A percentile compares a stretch with the other conserved stretches of the same genome.
Conservation (phyloP, 441 rosid species). For the Pelargonium citronellum region DNA sequence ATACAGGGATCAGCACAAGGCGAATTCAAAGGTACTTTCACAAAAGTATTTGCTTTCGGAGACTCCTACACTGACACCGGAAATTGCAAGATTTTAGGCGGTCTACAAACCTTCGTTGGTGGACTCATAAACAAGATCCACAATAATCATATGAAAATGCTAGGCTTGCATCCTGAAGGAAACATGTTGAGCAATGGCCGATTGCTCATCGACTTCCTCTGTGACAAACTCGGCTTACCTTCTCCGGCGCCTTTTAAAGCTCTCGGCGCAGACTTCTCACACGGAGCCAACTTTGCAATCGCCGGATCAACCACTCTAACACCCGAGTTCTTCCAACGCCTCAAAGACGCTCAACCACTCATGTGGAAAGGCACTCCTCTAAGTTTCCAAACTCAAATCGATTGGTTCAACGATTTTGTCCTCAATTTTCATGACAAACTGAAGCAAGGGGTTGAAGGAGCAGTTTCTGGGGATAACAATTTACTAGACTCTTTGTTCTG, state of each 20-base stretch:
- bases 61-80: neutral
- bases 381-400: constrained; percentile 24
- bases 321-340: constrained; percentile 14
- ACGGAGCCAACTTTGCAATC: constrained; percentile 40
- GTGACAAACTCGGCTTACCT: constrained; percentile 32
- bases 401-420: constrained; percentile 34
- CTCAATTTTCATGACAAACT: neutral
- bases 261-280: constrained; percentile 15
- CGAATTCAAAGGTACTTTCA: neutral
- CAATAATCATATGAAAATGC: neutral
- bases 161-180: neutral
- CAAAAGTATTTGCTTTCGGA: neutral
- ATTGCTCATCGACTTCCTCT: constrained; percentile 37
- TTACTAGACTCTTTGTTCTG: constrained; percentile 29
- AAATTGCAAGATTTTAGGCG: neutral
- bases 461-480: neutral
- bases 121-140: neutral
- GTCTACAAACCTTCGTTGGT: neutral
- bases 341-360: constrained; percentile 4
- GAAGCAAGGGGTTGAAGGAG: constrained; percentile 18
- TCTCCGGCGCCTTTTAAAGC: constrained; percentile 27
- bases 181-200: constrained; percentile 31
- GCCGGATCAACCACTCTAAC: constrained; percentile 40
- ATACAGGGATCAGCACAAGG: too few species aligned
- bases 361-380: constrained; percentile 30